A percentile compares a stretch with the other conserved stretches of the same genome.
Evolutionary conservation across 139 green algal species (phyloP).

Genomic region (Diplosphaera chodatii): DNA sequence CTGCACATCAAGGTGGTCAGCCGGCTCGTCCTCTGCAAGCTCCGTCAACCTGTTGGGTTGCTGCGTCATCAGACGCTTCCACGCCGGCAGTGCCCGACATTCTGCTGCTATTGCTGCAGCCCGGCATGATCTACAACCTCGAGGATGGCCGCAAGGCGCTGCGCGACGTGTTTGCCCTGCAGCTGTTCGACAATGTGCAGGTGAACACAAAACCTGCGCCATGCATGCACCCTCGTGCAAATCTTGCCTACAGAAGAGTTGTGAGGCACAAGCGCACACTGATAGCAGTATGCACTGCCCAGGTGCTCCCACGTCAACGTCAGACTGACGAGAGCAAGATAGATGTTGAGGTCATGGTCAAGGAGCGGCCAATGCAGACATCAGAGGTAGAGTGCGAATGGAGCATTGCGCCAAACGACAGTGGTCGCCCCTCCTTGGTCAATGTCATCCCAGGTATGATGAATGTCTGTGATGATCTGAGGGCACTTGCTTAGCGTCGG

Average conservation of each 20-base stretch:
- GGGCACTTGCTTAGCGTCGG: too few species aligned
- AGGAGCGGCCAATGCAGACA: slow-evolving; percentile 52
- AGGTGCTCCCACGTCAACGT: slow-evolving; percentile 51
- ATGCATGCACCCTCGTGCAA: too few species aligned
- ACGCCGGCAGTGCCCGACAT: too few species aligned
- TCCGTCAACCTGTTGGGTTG: too few species aligned
- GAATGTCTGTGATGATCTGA: not conserved
- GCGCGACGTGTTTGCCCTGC: slow-evolving; percentile 64
- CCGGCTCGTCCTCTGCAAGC: too few species aligned
- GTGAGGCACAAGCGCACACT: too few species aligned
- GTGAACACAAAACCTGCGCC: too few species aligned
- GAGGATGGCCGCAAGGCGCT: slow-evolving; percentile 64
- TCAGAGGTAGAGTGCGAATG: slow-evolving; percentile 64
- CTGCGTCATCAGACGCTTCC: too few species aligned
- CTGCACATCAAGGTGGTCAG: slow-evolving; percentile 37
- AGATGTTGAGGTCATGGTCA: slow-evolving; percentile 72
- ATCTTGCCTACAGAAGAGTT: too few species aligned
- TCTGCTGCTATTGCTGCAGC: not conserved
- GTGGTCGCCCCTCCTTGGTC: slow-evolving; percentile 46
- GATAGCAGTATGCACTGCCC: too few species aligned
- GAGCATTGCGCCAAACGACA: slow-evolving; percentile 52
- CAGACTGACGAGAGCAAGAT: slow-evolving; percentile 45
- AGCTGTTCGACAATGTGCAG: slow-evolving; percentile 81
- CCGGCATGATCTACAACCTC: slow-evolving; percentile 66
- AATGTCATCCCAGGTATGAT: slow-evolving; percentile 27